Conservation (phyloP, 495 filamentous ascomycete species). For the Terfezia claveryi region DNA sequence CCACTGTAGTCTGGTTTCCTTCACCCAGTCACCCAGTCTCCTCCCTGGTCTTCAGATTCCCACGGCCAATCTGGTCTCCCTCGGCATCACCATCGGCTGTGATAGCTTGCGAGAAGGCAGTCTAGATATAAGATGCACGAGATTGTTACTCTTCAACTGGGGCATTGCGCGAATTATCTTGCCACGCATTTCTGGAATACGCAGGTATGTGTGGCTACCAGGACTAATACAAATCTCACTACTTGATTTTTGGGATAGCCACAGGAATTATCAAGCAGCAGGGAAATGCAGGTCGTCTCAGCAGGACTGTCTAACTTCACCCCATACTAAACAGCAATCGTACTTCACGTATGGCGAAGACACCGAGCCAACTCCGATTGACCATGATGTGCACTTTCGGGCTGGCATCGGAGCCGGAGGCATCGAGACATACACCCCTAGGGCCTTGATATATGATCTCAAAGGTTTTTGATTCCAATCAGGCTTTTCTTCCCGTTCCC, state of each 20-base stretch:
- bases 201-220: background rate
- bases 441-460: constrained; percentile 83
- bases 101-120: no score
- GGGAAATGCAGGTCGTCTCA: no score
- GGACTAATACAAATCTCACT: background rate
- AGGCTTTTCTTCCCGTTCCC: background rate
- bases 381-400: constrained; percentile 86
- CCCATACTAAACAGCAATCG: constrained; percentile 46
- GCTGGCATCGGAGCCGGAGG: constrained; percentile 65
- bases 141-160: constrained; percentile 82
- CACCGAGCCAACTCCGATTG: constrained; percentile 42
- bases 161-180: constrained; percentile 78
- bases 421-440: constrained; percentile 74
- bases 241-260: background rate
- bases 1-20: no score
- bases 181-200: constrained; percentile 95
- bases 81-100: no score
- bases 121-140: constrained; percentile 51
- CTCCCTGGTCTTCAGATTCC: no score
- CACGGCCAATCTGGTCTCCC: no score
- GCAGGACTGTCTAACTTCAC: background rate
- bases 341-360: constrained; percentile 78
- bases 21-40: no score
- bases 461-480: constrained; percentile 30
- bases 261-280: no score